These are phyloP conservation scores for Collybiopsis confluens DNA, from an alignment of 768 basidiomycete genomes.

Conservation along the genomic window DNA sequence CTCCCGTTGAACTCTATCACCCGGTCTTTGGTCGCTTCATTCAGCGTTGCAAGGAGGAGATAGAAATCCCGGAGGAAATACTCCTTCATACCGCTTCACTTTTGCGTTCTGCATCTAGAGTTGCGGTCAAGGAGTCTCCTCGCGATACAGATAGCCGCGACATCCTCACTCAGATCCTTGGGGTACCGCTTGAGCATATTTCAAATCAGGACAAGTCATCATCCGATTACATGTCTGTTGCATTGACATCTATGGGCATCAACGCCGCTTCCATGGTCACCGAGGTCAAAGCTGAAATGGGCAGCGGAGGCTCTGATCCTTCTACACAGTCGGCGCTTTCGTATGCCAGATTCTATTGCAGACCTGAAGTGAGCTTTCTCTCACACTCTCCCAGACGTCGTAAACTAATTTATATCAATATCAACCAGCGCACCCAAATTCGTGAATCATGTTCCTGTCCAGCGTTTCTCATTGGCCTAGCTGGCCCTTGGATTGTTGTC, in stretches of 20 bases:
- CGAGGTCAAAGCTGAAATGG: constrained; percentile 15
- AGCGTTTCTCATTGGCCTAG: constrained; percentile 25
- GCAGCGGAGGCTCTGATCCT: constrained; percentile 17
- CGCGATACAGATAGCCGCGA: background rate
- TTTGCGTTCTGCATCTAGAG: constrained; percentile 4
- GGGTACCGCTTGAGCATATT: background rate
- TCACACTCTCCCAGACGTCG: background rate
- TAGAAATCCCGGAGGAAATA: constrained; percentile 7
- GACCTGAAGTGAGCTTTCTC: constrained; percentile 3
- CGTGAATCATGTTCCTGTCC: constrained; percentile 22
- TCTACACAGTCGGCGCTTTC: constrained; percentile 19
- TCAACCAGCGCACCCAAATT: constrained; percentile 13
- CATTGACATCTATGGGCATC: background rate
- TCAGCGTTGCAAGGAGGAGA: constrained; percentile 9
- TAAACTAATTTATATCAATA: background rate
- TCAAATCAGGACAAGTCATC: background rate
- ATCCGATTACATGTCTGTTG: background rate
- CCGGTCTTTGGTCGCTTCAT: constrained; percentile 16
- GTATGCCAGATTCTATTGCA: constrained; percentile 9
- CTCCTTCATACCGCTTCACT: background rate
- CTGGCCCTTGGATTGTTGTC: constrained; percentile 29
- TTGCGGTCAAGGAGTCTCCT: background rate
- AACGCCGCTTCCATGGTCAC: background rate
- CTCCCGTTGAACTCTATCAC: constrained; percentile 11
- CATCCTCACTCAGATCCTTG: background rate